Base-by-base conservation (phyloP, 257 asterid genomes). In the Solanum tarapatanum region DNA sequence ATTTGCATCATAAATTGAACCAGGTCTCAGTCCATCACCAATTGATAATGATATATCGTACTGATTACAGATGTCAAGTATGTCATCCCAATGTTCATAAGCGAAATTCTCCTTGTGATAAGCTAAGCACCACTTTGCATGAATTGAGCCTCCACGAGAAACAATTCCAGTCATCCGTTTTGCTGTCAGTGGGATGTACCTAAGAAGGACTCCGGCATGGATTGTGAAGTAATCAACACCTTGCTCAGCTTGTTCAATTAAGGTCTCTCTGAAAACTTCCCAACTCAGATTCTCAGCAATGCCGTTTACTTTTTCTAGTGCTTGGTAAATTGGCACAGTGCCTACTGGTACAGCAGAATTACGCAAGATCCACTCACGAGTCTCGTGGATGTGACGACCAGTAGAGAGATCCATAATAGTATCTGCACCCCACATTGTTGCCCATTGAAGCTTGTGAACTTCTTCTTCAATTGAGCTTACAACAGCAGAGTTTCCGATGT, bases 401-500 rank as follows among this genome's bases (percentile, higher is more conserved):
- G 99, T 95, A 1, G 99, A 97, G 45, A 97, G 99, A 87, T 97
- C 98, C 98, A 97, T 97, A 14, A 94, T 93, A 4, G 99, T 97
- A 83, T 97, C 99, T 2, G 98, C 99, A 5, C 98, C 98, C 98
- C 99, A 97, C 98, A 95, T 95, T 39, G 98, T 97, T 58, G 98
- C 99, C 99, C 98, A 97, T 86, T 97, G 98, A 35, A 97, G 99
- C 89, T 97, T 97, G 90, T 97, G 98, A 62, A 97, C 99, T 92
- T 97, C 98, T 90, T 97, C 98, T 89, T 97, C 99, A 10, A 97
- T 97, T 13, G 98, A 97, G 93, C 99, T 97, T 16, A 95, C 93
- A 60, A 97, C 97, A 10, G 98, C 99, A 24, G 99, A 95, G 94
- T 95, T 97, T 13, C 99, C 99, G 24, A 97, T 97, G 68, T 97